Evolutionary conservation across 768 basidiomycete genomes (phyloP), one percentile per base, ranked within the genome.

Genomic region (Mycena filopes): DNA sequence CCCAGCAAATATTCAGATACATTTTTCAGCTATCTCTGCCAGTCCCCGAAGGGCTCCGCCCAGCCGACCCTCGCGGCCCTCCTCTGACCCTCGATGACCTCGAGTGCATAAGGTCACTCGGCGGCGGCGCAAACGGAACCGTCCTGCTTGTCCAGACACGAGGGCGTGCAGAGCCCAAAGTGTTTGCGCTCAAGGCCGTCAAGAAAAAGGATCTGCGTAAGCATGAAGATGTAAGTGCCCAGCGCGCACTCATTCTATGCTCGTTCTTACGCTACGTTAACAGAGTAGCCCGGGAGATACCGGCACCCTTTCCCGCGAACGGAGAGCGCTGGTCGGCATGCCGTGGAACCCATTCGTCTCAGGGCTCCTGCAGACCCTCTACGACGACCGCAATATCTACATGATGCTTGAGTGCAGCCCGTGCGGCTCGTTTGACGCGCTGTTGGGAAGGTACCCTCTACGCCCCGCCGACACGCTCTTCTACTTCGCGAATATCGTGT

Each of bases 331-430:
- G 12, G 70, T 72, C 18, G 63, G 67, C 47, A 74, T 89, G 23
- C 79, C 79, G 5, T 89, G 87, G 88, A 83, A 80, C 57, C 82
- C 87, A 0, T 89, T 87, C 76, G 71, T 87, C 36, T 76, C 77
- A 10, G 84, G 84, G 4, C 72, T 86, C 3, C 63, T 86, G 33
- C 76, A 81, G 53, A 75, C 73, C 1, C 85, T 87, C 69, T 67
- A 78, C 41, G 89, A 89, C 70, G 40, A 73, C 1, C 67, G 73
- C 54, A 86, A 84, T 60, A 69, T 86, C 20, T 89, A 89, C 68
- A 70, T 84, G 38, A 72, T 83, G 70, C 74, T 87, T 33, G 88
- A 90, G 73, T 79, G 80, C 68, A 79, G 82, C 16, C 82, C 85
- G 0, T 77, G 79, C 31, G 83, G 82, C 1, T 81, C 79, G 6